A percentile compares a stretch with the other conserved stretches of the same genome.
Evolutionary conservation across 192 early-diverging fungal species (phyloP).

Genomic region (Coemansia sp.): DNA sequence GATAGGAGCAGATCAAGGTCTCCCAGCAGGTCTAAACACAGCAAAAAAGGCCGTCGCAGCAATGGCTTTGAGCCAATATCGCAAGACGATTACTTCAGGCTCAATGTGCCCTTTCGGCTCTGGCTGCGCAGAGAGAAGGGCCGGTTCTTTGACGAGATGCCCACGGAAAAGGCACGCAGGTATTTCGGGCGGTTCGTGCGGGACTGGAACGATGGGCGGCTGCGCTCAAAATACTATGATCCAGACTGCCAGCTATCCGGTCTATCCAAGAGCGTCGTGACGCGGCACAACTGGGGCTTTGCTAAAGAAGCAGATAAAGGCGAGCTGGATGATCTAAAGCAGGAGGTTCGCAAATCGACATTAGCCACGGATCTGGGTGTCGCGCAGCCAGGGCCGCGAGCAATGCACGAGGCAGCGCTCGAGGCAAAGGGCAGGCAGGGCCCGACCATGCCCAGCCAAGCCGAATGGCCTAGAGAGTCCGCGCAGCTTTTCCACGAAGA

Average conservation of each 20-base stretch:
- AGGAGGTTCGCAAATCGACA: conserved; percentile 14
- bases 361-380: background rate
- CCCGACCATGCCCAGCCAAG: conserved; percentile 12
- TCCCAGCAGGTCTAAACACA: conserved; percentile 4
- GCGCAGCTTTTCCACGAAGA: conserved; percentile 24
- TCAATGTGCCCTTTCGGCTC: conserved; percentile 73
- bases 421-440: background rate
- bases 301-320: conserved; percentile 39
- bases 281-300: conserved; percentile 77
- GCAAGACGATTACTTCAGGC: conserved; percentile 73
- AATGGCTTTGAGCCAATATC: conserved; percentile 12
- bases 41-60: background rate
- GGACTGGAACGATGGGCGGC: conserved; percentile 76
- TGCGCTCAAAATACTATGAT: conserved; percentile 54
- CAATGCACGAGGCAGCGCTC: background rate
- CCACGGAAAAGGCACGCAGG: conserved; percentile 60
- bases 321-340: conserved; percentile 34
- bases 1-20: conserved; percentile 8
- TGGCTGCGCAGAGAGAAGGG: conserved; percentile 75
- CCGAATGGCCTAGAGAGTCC: background rate
- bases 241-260: conserved; percentile 65
- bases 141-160: conserved; percentile 74
- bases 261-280: conserved; percentile 59
- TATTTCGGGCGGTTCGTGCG: conserved; percentile 85
- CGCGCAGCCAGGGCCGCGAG: background rate